Percentiles rank a stretch among this genome's conserved stretches.
Conservation (phyloP, 139 green algal species). For the Edaphochlamys debaryana region DNA sequence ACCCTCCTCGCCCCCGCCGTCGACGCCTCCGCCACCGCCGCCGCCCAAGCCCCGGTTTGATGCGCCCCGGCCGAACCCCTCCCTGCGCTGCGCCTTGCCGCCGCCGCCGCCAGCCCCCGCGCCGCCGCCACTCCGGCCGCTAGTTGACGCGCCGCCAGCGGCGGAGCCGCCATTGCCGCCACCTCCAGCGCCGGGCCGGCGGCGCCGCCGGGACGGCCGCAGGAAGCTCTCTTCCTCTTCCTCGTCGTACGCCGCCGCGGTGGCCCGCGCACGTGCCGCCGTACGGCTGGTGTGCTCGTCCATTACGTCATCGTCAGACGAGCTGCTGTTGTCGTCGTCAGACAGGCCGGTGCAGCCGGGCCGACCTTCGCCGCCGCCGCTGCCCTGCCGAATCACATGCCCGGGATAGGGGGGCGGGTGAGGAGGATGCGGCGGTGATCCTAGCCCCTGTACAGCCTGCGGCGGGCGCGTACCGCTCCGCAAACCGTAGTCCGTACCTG, state of each 20-base stretch:
- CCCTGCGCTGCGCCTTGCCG: no score
- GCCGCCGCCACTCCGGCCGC: no score
- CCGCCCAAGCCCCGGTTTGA: no score
- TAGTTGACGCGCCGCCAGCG: background rate
- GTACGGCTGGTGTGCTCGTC: background rate
- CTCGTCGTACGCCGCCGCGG: background rate
- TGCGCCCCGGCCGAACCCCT: background rate
- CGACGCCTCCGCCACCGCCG: background rate
- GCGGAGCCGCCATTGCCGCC: background rate
- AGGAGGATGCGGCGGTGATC: no score
- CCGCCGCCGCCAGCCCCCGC: background rate
- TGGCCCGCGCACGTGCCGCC: background rate
- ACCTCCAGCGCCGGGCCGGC: background rate
- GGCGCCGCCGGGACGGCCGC: constrained; percentile 15
- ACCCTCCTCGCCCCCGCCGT: background rate
- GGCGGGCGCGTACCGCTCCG: no score
- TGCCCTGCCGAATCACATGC: constrained; percentile 1
- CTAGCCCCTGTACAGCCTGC: no score
- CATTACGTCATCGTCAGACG: background rate
- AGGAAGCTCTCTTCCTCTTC: constrained; percentile 7
- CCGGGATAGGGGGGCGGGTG: no score
- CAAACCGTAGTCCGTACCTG: background rate
- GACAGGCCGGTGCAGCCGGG: background rate
- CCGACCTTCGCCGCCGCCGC: background rate
- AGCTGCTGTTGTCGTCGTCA: background rate